Conservation (phyloP, 306 rosid species). For the Phaseolus lunatus region DNA sequence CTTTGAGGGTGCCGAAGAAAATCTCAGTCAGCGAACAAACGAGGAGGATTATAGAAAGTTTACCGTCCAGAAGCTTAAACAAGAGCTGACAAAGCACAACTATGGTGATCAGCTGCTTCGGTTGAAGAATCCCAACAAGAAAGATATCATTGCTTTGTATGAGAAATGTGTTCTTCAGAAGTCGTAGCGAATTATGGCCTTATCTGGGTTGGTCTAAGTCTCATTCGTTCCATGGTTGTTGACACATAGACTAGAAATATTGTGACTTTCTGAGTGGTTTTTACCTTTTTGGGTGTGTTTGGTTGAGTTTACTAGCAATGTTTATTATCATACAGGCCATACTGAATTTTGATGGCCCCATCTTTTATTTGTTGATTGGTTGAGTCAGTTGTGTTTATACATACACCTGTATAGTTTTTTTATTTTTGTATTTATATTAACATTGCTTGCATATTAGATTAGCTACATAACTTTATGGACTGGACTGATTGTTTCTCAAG, state of each 20-base stretch:
- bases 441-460: slow-evolving; percentile 31
- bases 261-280: slow-evolving; percentile 20
- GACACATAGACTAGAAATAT: slow-evolving; percentile 40
- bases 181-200: slow-evolving; percentile 50
- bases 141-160: slow-evolving; percentile 77
- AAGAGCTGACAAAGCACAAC: slow-evolving; percentile 89
- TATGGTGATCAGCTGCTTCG: slow-evolving; percentile 81
- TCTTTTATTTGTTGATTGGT: slow-evolving; percentile 37
- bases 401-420: slow-evolving; percentile 35
- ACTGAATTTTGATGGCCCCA: slow-evolving; percentile 37
- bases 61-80: slow-evolving; percentile 85
- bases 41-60: slow-evolving; percentile 81
- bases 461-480: neutral
- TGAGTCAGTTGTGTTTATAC: slow-evolving; percentile 41
- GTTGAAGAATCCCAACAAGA: slow-evolving; percentile 81
- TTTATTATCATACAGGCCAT: slow-evolving; percentile 37
- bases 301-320: slow-evolving; percentile 38
- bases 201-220: slow-evolving; percentile 30
- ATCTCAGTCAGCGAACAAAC: slow-evolving; percentile 68
- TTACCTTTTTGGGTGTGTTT: slow-evolving; percentile 29
- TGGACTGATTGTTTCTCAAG: neutral
- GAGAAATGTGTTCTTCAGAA: slow-evolving; percentile 79
- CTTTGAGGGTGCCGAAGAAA: slow-evolving; percentile 79
- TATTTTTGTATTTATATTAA: neutral
- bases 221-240: slow-evolving; percentile 26